Evolutionary conservation across 2,329 filamentous ascomycete genomes (phyloP).

Genomic region (Alternaria brassicicola): DNA sequence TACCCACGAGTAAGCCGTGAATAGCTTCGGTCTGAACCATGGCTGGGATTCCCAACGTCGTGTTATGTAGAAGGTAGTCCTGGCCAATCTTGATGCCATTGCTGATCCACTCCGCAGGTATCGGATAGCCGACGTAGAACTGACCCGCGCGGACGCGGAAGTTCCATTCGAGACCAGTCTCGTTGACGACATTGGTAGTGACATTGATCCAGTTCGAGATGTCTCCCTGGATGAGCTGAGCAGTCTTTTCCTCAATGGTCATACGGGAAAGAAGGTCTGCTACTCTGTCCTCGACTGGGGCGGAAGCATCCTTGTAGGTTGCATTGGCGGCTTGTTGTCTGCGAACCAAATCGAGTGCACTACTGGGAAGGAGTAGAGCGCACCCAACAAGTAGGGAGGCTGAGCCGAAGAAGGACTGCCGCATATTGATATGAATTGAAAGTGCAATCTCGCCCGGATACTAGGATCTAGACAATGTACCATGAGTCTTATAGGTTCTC

Average conservation of each 20-base stretch:
- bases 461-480: constrained; percentile 3
- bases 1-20: constrained; percentile 72
- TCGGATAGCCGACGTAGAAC: constrained; percentile 74
- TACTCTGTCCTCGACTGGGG: constrained; percentile 68
- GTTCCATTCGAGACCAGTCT: constrained; percentile 68
- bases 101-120: constrained; percentile 67
- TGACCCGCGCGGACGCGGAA: constrained; percentile 70
- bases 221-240: constrained; percentile 69
- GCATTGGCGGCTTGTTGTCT: constrained; percentile 39
- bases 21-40: constrained; percentile 77
- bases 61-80: constrained; percentile 71
- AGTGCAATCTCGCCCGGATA: neutral
- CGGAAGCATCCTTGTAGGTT: constrained; percentile 67
- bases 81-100: constrained; percentile 69
- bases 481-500: constrained; percentile 19
- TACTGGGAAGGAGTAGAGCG: constrained; percentile 19
- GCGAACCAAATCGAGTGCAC: constrained; percentile 35
- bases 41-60: constrained; percentile 70
- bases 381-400: constrained; percentile 25
- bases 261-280: constrained; percentile 72
- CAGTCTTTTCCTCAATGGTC: constrained; percentile 75
- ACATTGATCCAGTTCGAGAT: constrained; percentile 75
- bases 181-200: constrained; percentile 70
- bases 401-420: neutral
- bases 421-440: neutral